Conservation (phyloP, 2,329 filamentous ascomycete genomes). For the Aspergillus udagawae region DNA sequence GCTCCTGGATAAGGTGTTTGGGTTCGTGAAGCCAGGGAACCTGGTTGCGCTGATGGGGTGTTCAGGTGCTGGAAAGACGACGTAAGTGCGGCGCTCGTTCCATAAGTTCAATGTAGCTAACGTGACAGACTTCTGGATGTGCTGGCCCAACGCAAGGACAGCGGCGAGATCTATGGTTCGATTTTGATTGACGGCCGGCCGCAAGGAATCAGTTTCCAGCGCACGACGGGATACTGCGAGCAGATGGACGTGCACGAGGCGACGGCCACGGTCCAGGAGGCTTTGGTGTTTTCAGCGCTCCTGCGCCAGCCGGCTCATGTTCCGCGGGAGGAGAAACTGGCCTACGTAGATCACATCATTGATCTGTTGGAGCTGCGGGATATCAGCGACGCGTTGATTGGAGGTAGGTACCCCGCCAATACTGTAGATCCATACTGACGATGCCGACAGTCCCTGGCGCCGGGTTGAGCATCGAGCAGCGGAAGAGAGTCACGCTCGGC, state of each 20-base stretch:
- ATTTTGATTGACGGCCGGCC: slow-evolving; percentile 43
- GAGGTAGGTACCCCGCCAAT: slow-evolving; percentile 30
- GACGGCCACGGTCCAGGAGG: slow-evolving; percentile 61
- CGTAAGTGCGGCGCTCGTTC: slow-evolving; percentile 15
- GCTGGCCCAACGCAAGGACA: slow-evolving; percentile 41
- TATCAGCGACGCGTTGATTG: slow-evolving; percentile 61
- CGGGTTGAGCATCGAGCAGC: slow-evolving; percentile 61
- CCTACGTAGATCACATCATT: slow-evolving; percentile 62
- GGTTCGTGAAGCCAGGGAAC: slow-evolving; percentile 69
- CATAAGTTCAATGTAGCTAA: neutral
- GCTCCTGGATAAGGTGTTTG: slow-evolving; percentile 59
- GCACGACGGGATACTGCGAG: slow-evolving; percentile 52
- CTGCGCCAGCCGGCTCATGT: slow-evolving; percentile 57
- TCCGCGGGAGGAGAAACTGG: slow-evolving; percentile 56
- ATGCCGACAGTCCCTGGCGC: slow-evolving; percentile 41
- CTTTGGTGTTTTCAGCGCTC: slow-evolving; percentile 60
- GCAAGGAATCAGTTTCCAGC: slow-evolving; percentile 45
- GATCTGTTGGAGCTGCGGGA: slow-evolving; percentile 61
- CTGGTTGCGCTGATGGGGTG: slow-evolving; percentile 78
- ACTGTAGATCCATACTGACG: slow-evolving; percentile 6
- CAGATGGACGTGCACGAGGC: slow-evolving; percentile 64
- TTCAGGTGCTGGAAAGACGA: slow-evolving; percentile 63
- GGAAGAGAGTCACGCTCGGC: slow-evolving; percentile 60
- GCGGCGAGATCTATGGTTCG: slow-evolving; percentile 40
- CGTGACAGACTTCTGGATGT: slow-evolving; percentile 38